Conservation (phyloP, 495 filamentous ascomycete species). For the Trichoderma parareesei region DNA sequence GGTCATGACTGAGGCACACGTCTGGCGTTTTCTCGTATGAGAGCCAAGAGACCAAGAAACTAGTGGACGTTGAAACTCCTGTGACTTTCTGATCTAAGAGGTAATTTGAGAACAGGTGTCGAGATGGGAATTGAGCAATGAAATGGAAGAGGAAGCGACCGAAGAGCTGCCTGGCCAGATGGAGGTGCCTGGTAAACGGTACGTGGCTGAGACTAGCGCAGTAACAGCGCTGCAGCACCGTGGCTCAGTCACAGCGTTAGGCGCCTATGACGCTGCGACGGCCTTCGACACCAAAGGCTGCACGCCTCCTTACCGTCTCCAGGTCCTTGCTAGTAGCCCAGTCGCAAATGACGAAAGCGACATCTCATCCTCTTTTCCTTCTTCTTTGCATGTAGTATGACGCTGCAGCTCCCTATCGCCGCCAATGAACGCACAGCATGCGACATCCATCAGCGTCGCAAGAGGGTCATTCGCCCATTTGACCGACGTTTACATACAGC, state of each 20-base stretch:
- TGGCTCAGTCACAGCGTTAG: too few species aligned
- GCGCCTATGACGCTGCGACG: too few species aligned
- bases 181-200: background rate
- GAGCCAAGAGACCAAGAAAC: background rate
- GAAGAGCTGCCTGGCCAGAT: conserved; percentile 1
- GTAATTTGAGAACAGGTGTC: background rate
- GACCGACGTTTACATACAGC: background rate
- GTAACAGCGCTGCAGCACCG: too few species aligned
- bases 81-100: too few species aligned
- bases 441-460: background rate
- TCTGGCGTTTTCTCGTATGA: too few species aligned
- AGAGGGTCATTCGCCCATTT: background rate
- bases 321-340: background rate
- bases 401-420: background rate
- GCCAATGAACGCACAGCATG: conserved; percentile 4
- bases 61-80: background rate
- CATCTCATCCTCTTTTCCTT: background rate
- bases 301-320: too few species aligned
- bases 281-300: too few species aligned
- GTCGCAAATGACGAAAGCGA: conserved; percentile 3
- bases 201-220: background rate
- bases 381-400: background rate
- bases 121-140: conserved; percentile 5
- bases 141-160: background rate
- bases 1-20: conserved; percentile 11